Evolutionary conservation across 2,329 filamentous ascomycete genomes (phyloP).

Genomic region (Arthrobotrys entomopaga): DNA sequence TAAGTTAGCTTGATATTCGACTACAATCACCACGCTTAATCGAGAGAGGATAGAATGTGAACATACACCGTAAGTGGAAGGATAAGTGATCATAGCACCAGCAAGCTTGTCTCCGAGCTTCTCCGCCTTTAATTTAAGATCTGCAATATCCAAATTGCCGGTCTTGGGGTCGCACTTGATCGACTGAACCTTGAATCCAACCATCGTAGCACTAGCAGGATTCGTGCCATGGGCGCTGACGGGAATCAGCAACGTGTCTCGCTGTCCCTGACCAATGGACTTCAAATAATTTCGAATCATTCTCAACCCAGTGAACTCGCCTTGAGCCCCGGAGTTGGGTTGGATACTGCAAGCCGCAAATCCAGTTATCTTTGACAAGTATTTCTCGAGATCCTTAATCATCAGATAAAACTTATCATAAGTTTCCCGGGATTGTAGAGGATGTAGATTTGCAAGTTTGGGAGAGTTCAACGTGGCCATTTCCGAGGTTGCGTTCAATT

Average conservation of each 20-base stretch:
- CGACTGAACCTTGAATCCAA: conserved; percentile 90
- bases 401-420: conserved; percentile 76
- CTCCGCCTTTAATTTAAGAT: conserved; percentile 87
- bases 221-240: conserved; percentile 97
- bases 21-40: no score
- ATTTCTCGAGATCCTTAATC: conserved; percentile 76
- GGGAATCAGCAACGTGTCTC: conserved; percentile 92
- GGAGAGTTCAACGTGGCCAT: conserved; percentile 87
- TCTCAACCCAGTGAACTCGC: conserved; percentile 89
- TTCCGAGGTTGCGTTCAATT: conserved; percentile 91
- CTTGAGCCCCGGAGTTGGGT: conserved; percentile 95
- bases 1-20: not conserved
- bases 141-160: conserved; percentile 86
- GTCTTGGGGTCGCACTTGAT: conserved; percentile 89
- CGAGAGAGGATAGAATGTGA: no score
- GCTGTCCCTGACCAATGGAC: conserved; percentile 73
- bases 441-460: conserved; percentile 81
- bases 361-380: conserved; percentile 84
- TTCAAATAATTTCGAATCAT: conserved; percentile 87
- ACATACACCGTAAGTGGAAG: conserved; percentile 82
- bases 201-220: conserved; percentile 93
- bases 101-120: conserved; percentile 85
- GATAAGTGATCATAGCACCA: conserved; percentile 97
- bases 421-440: conserved; percentile 74
- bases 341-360: conserved; percentile 91